These are phyloP conservation scores for Canavalia gladiata DNA, from an alignment of 306 rosid species.

Conservation along the genomic window DNA sequence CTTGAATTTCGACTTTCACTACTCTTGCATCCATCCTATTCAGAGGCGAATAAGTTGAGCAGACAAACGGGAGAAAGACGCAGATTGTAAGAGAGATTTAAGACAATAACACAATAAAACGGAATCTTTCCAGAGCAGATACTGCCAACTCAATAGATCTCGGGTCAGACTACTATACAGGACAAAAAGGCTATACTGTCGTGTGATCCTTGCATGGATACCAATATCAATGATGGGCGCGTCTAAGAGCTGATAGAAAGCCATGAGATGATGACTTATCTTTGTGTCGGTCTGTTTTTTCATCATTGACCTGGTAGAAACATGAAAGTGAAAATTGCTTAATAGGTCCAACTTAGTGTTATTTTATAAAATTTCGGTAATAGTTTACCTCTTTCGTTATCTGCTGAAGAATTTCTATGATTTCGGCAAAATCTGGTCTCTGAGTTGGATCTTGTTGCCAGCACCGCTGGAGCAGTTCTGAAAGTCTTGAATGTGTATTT, in stretches of 20 bases:
- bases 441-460: conserved; percentile 87
- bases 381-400: conserved; percentile 76
- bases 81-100: conserved; percentile 10
- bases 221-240: conserved; percentile 59
- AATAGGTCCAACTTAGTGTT: conserved; percentile 1
- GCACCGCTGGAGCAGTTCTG: conserved; percentile 85
- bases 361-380: not conserved
- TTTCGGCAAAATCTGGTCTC: conserved; percentile 84
- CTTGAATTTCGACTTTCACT: conserved; percentile 30
- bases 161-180: conserved; percentile 59
- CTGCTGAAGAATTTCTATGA: conserved; percentile 74
- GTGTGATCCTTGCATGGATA: conserved; percentile 41
- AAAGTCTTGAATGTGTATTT: conserved; percentile 69
- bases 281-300: conserved; percentile 60
- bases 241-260: conserved; percentile 74
- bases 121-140: conserved; percentile 44
- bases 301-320: conserved; percentile 62
- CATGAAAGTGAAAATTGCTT: conserved; percentile 34
- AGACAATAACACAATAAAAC: conserved; percentile 46
- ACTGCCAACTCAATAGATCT: conserved; percentile 44
- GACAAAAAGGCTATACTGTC: conserved; percentile 45
- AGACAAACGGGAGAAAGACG: conserved; percentile 32
- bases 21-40: conserved; percentile 48
- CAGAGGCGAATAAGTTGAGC: conserved; percentile 47
- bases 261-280: conserved; percentile 66